Evolutionary conservation across 2,329 filamentous ascomycete species (phyloP), one percentile per base, ranked within the genome.

Genomic region (Thielaviopsis ethacetica): DNA sequence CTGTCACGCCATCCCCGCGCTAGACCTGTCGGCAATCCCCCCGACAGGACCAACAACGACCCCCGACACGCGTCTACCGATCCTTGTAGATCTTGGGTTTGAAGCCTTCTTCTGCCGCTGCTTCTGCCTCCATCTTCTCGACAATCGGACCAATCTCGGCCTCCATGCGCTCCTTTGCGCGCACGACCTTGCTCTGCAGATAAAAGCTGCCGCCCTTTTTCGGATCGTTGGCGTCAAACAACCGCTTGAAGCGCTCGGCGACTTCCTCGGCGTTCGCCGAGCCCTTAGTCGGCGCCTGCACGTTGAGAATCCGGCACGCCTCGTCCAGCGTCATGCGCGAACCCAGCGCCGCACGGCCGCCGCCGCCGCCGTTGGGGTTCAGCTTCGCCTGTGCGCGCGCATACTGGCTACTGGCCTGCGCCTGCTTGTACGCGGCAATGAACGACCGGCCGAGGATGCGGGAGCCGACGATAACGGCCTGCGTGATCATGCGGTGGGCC

Each of bases 151-250:
- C 78, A 49, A 93, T 75, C 72, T 98, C 91, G 66, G 85, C 79
- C 75, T 97, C 91, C 73, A 98, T 86, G 63, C 93, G 78, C 74
- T 98, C 91, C 66, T 91, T 82, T 61, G 93, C 93, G 63, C 93
- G 79, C 65, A 97, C 73, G 59, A 98, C 83, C 75, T 98, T 98
- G 78, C 91, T 97, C 74, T 98, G 93, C 54, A 98, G 78, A 72
- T 98, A 98, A 73, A 98, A 98, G 67, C 90, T 96, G 57, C 93
- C 93, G 41, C 93, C 93, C 68, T 95, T 95, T 72, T 94, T 79
- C 12, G 93, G 91, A 64, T 98, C 88, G 74, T 98, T 98, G 65
- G 82, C 76, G 72, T 98, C 93, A 70, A 96, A 98, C 54, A 98
- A 75, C 64, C 85, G 83, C 81, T 97, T 97, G 78, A 97, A 98